Percentiles rank a stretch among this genome's conserved stretches.
These are phyloP conservation scores for Aspergillus tanneri DNA, from an alignment of 2,329 filamentous ascomycete genomes.

Conservation along the genomic window DNA sequence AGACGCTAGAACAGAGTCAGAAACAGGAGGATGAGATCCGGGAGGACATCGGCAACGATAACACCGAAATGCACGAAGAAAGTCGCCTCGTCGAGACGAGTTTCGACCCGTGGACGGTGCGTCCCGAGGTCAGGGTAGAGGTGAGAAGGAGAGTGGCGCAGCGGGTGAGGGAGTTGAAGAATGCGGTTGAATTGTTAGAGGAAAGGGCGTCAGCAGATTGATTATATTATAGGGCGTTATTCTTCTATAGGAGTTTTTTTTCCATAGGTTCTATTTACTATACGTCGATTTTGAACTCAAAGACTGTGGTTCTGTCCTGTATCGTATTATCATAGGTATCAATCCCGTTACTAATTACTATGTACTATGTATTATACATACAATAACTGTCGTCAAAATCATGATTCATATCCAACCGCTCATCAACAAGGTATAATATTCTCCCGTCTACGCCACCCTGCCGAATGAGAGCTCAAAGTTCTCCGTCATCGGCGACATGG, in stretches of 20 bases:
- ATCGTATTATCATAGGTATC: too few species aligned
- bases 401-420: constrained; percentile 4
- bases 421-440: too few species aligned
- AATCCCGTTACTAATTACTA: too few species aligned
- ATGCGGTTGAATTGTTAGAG: constrained; percentile 46
- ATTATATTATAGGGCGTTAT: too few species aligned
- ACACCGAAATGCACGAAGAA: constrained; percentile 3
- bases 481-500: constrained; percentile 25
- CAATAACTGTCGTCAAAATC: constrained; percentile 7
- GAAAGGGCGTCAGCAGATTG: constrained; percentile 40
- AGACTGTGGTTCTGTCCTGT: too few species aligned
- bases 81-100: constrained; percentile 30
- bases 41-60: constrained; percentile 15
- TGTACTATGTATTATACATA: constrained; percentile 5
- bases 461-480: constrained; percentile 21
- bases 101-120: constrained; percentile 33
- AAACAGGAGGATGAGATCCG: not conserved
- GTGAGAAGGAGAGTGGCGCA: constrained; percentile 46
- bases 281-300: not conserved
- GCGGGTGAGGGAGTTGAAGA: constrained; percentile 48
- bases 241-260: not conserved
- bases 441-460: constrained; percentile 16
- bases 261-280: not conserved
- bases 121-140: constrained; percentile 38
- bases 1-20: not conserved